Percentiles rank a stretch among this genome's conserved stretches.
These are phyloP conservation scores for Dispira parvispora DNA, from an alignment of 192 early-diverging fungal genomes.

Conservation along the genomic window DNA sequence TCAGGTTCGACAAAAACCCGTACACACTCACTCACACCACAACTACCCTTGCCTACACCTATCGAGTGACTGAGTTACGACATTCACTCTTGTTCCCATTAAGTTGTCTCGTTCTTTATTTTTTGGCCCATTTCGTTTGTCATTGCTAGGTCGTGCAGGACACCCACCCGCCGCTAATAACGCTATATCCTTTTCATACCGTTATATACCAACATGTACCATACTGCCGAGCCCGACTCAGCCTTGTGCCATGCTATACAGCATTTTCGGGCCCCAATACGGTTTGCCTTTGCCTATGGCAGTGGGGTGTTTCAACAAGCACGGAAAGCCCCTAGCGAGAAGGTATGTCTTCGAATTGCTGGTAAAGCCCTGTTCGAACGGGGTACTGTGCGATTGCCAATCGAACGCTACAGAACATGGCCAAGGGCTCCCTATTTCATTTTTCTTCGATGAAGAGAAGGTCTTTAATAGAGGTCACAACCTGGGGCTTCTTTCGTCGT, in stretches of 20 bases:
- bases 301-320: slow-evolving; percentile 83
- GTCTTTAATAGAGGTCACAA: slow-evolving; percentile 12
- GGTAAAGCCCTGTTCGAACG: neutral
- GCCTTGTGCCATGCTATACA: neutral
- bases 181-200: neutral
- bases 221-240: slow-evolving; percentile 1
- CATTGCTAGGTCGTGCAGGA: too few relatives aligned
- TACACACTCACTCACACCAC: too few relatives aligned
- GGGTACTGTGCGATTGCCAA: neutral
- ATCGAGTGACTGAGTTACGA: too few relatives aligned
- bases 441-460: too few relatives aligned
- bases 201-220: slow-evolving; percentile 4
- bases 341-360: slow-evolving; percentile 9
- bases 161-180: too few relatives aligned
- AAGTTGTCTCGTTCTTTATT: too few relatives aligned
- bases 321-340: slow-evolving; percentile 50
- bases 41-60: too few relatives aligned
- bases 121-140: too few relatives aligned
- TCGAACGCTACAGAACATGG: neutral
- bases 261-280: slow-evolving; percentile 17
- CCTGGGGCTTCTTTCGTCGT: neutral
- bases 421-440: slow-evolving; percentile 16
- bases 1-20: too few relatives aligned
- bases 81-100: too few relatives aligned
- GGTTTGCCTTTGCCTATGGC: slow-evolving; percentile 90